Evolutionary conservation across 2,329 filamentous ascomycete genomes (phyloP), one percentile per base, ranked within the genome.

Genomic region (Cladophialophora yegresii): DNA sequence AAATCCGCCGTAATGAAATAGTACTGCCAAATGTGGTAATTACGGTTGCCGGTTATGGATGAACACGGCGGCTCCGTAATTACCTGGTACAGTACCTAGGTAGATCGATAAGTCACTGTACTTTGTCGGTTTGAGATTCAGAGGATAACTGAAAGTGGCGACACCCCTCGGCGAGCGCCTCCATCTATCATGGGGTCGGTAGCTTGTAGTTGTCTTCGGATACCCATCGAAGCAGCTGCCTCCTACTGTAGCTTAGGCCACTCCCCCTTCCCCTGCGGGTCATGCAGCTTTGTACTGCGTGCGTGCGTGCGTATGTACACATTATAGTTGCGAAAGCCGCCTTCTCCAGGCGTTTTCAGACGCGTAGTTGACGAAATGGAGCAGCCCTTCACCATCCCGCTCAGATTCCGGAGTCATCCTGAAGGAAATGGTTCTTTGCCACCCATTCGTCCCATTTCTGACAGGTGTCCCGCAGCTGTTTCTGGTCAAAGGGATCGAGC

Each of bases 361-460:
- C 36, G 36, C 5, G 36, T 13, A n/a, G 5, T n/a, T n/a, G 16
- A 8, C 36, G 7, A 16, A 6, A 16, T n/a, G 16, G 5, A 43
- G 36, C 47, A 9, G 4, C 47, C 8, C 12, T 16, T 26, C 8
- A 50, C 47, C 47, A 26, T 50, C 8, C 22, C 9, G 5, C 12
- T 50, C 47, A 50, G 47, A 50, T 50, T 22, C 47, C 47, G 5
- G 47, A 50, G 47, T 50, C 47, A 28, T 50, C 47, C 10, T 50
- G 47, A 6, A 50, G 47, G 20, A 50, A 50, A 12, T 50, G 47
- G 47, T 50, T 12, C 8, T 50, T 50, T 26, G 23, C 16, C 51
- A 47, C 50, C 57, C 57, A 59, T 16, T 26, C 47, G 20, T 59
- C 45, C 57, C 57, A 59, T 8, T n/a, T 51, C 47, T 53, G 12